Evolutionary conservation across 169 alveolate species (phyloP).

Genomic region (Cyclospora cayetanensis): DNA sequence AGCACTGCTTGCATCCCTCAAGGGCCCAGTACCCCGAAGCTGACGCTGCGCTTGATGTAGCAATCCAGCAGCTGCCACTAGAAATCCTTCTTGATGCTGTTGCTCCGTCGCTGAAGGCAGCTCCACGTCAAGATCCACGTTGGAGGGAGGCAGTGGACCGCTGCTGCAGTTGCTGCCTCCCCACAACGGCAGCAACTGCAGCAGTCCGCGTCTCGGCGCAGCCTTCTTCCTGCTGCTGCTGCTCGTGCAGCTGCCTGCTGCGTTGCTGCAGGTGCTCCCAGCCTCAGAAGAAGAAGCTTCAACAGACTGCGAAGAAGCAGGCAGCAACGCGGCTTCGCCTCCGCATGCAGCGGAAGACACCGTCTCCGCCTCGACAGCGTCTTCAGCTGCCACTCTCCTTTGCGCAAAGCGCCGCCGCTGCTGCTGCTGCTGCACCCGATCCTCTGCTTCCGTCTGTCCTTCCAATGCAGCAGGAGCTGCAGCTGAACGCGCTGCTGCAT

Average conservation of each 20-base stretch:
- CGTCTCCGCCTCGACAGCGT: no score
- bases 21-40: no score
- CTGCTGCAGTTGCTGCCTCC: slow-evolving; percentile 23
- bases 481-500: not conserved
- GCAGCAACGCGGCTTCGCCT: not conserved
- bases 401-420: not conserved
- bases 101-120: slow-evolving; percentile 22
- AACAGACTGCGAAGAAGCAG: not conserved
- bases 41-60: slow-evolving; percentile 41
- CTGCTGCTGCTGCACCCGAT: not conserved
- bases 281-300: not conserved
- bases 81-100: not conserved
- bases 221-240: slow-evolving; percentile 19
- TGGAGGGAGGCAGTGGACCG: slow-evolving; percentile 7
- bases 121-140: slow-evolving; percentile 20
- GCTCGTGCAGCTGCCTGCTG: slow-evolving; percentile 30
- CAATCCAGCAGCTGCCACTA: slow-evolving; percentile 22
- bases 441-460: not conserved
- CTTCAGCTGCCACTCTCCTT: no score
- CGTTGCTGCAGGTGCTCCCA: slow-evolving; percentile 27
- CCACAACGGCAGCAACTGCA: slow-evolving; percentile 40
- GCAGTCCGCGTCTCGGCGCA: slow-evolving; percentile 8
- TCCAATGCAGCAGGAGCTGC: not conserved
- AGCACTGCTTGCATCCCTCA: no score
- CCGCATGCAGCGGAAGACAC: no score